Evolutionary conservation across 495 filamentous ascomycete genomes (phyloP), one percentile per base, ranked within the genome.

Genomic region (Lasiosphaeria ovina): DNA sequence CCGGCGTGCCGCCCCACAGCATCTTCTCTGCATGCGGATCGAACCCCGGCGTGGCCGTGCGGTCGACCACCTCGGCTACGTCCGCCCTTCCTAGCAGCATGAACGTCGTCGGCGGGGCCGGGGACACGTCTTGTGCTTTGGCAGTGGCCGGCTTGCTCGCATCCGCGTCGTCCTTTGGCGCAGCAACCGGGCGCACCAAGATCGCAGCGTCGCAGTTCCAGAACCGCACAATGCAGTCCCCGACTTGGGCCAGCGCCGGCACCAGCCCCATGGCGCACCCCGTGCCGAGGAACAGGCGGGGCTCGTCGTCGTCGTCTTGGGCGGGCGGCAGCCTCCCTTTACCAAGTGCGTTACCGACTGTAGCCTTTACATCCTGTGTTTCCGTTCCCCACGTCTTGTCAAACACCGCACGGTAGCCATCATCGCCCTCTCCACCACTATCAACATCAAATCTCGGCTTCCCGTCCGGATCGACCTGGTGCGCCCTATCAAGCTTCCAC

Each of bases 191-290:
- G 16, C 66, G 51, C 64, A 69, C 61, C 4, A 71, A 55, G 35
- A 65, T 40, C 12, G 69, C 66, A 34, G 64, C 58, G 35, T 62
- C 50, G 53, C 64, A 69, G 40, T 61, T 57, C 66, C 64, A 69
- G 38, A 69, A 69, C 11, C 64, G 57, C 10, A 69, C 58, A 8
- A 71, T 57, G 12, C 63, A 36, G 44, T 71, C 69, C 4, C 66
- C 69, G 1, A 57, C 57, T 17, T 51, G 47, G 5, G 69, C 44
- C 17, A 52, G 42, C 24, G 66, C 24, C 10, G 66, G 66, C 3
- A 65, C 64, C 17, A 71, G 49, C 3, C 58, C 66, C 35, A 71
- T 67, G 24, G 58, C 24, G 35, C 51, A 40, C 10, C 56, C 56
- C 14, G 57, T 67, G 4, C 57, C 62, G 11, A 71, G 50, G 44